Evolutionary conservation across 139 green algal genomes (phyloP), one percentile per base, ranked within the genome.

Genomic region (Mesotaenium endlicherianum): DNA sequence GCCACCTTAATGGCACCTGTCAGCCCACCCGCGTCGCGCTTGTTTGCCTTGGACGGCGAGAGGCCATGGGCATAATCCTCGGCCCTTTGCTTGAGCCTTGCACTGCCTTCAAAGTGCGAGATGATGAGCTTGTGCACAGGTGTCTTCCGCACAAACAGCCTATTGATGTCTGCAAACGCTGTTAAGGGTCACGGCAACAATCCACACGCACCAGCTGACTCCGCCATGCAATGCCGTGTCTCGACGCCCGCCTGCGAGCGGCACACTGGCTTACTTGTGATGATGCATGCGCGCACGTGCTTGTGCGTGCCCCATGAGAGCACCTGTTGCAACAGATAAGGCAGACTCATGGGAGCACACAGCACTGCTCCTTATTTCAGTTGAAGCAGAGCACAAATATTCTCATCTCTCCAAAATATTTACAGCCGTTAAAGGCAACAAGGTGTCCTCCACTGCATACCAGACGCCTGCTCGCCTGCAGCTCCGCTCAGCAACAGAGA

Each of bases 111-210:
- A 39, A 82, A 82, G 14, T 42, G 58, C n/a, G 5, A 31, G 57
- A 45, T 84, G 4, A 84, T 2, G 34, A 81, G 16, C 14, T 58
- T 81, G 44, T 84, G 77, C 41, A 70, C 17, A 31, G 77, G 77
- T 30, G 77, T 84, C 3, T 80, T 80, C n/a, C 26, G n/a, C n/a
- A 84, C 77, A 34, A 64, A 84, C 11, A 55, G 60, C 16, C 58
- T 55, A 50, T 84, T 84, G 60, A 84, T 39, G 43, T 84, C 77
- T 84, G 58, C 45, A 5, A 72, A 6, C 41, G 43, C 41, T 72
- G 60, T 72, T 72, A 72, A 72, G 60, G 60, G 43, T 36, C 11
- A 8, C 60, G 43, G 11, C 20, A 64, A 64, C 20, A 20, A 64
- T 20, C 53, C 53, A 64, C 26, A 64, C 20, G 20, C 53, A 64